Percentiles rank a stretch among this genome's conserved stretches.
phyloP scores from a whole-genome alignment of 2,329 filamentous ascomycete species.

The Ascocoryne sarcoides region DNA sequence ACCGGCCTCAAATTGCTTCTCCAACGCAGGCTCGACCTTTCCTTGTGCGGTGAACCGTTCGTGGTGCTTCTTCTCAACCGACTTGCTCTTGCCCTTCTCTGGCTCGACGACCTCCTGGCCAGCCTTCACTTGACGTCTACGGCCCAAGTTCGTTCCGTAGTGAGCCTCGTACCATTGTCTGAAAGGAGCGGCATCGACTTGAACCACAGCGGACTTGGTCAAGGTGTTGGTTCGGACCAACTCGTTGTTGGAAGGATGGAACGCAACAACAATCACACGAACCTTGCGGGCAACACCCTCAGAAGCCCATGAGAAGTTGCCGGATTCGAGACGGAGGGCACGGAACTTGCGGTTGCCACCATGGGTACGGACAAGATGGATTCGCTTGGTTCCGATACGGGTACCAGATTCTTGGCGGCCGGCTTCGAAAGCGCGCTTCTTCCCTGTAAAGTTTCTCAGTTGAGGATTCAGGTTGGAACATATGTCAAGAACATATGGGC shows the following conservation, averaged over 20 bases:
- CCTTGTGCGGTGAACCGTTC: constrained; percentile 71
- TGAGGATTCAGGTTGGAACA: constrained; percentile 59
- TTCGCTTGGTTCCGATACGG: constrained; percentile 94
- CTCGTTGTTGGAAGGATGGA: constrained; percentile 99
- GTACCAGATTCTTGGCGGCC: constrained; percentile 99
- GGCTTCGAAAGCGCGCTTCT: constrained; percentile 99
- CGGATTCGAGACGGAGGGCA: constrained; percentile 93
- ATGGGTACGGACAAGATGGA: constrained; percentile 94
- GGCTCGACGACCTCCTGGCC: constrained; percentile 35
- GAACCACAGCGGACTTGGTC: constrained; percentile 96
- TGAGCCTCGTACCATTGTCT: constrained; percentile 99
- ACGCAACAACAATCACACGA: constrained; percentile 96
- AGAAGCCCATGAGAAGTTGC: constrained; percentile 99
- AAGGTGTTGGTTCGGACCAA: constrained; percentile 99
- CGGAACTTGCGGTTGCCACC: constrained; percentile 99
- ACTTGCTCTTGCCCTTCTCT: constrained; percentile 83
- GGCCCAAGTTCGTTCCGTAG: constrained; percentile 87
- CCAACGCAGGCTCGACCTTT: constrained; percentile 87
- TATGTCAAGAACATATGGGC: constrained; percentile 57
- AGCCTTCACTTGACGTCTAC: constrained; percentile 78
- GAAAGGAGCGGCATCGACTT: constrained; percentile 98
- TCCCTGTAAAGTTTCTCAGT: constrained; percentile 54
- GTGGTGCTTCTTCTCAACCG: constrained; percentile 93
- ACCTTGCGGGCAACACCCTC: constrained; percentile 98
- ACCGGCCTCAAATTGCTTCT: constrained; percentile 99